Evolutionary conservation across 179 eudicot genomes (phyloP), one percentile per base, ranked within the genome.

Genomic region (Dionaea muscipula): DNA sequence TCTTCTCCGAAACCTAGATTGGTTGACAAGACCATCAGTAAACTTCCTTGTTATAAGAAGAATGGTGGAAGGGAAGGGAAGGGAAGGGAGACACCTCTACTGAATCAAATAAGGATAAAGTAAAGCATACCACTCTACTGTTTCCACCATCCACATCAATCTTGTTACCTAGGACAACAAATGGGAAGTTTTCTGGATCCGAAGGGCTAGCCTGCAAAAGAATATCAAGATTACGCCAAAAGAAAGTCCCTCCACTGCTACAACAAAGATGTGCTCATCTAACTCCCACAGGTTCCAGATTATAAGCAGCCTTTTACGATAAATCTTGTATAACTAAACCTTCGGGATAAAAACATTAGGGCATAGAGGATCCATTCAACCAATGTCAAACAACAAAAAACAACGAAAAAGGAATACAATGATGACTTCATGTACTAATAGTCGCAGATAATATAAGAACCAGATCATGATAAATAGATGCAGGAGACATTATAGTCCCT

Each of bases 151-250:
- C 86, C 46, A 82, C 67, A 62, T 82, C 94, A 50, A 74, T 51
- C 65, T 85, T 82, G 68, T 85, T 85, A 51, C 94, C 94, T 57
- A 85, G 62, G 24, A 85, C 90, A 49, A 85, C 81, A 68, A 82
- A 85, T 14, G 94, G 89, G 39, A 85, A 85, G 65, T 82, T 85
- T 17, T 82, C 94, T 43, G 94, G 94, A 61, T 85, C 89, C 3
- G 82, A 62, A 14, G 90, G 94, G 55, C 72, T 75, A 47, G 94
- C 94, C 94, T 85, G 74, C 53, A 22, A 58, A 20, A 2, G 18
- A 49, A 44, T 5, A 46, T 27, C 14, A 43, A 50, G 26, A 40
- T 25, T 43, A 40, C n/a, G n/a, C n/a, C n/a, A 31, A 16, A 23
- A 12, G 24, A 47, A 60, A 33, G 40, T 26, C 24, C 17, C 25